A percentile compares a stretch with the other conserved stretches of the same genome.
Evolutionary conservation across 2,329 filamentous ascomycete genomes (phyloP).

Genomic region (Diaporthe aspalathi): DNA sequence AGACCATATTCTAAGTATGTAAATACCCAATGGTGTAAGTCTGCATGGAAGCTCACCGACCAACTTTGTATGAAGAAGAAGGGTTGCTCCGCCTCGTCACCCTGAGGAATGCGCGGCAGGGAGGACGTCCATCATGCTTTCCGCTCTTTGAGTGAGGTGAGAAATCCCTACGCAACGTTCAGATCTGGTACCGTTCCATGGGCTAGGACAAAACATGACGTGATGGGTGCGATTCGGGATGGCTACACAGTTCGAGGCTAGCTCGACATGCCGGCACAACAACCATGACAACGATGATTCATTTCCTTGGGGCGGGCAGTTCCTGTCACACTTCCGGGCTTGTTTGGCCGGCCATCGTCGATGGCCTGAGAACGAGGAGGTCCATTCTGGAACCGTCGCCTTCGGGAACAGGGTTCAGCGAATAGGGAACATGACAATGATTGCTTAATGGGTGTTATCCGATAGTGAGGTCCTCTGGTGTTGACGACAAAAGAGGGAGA

Average conservation of each 20-base stretch:
- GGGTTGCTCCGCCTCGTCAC: background rate
- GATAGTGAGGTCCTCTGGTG: background rate
- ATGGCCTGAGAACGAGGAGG: background rate
- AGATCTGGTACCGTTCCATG: background rate
- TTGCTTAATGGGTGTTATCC: background rate
- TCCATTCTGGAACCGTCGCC: too few relatives aligned
- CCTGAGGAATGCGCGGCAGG: background rate
- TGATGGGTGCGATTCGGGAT: constrained; percentile 12
- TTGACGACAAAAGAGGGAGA: background rate
- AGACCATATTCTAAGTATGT: too few relatives aligned
- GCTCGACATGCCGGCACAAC: background rate
- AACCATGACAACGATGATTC: constrained; percentile 14
- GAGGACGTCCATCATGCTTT: background rate
- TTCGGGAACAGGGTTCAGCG: too few relatives aligned
- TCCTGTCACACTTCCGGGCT: background rate
- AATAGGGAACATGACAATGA: too few relatives aligned
- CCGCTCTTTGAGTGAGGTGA: background rate
- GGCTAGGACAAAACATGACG: background rate
- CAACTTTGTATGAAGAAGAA: too few relatives aligned
- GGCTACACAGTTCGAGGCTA: constrained; percentile 9
- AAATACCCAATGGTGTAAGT: background rate
- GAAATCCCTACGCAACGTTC: too few relatives aligned
- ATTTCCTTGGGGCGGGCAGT: background rate
- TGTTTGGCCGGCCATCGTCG: background rate
- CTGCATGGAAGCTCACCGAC: background rate